Evolutionary conservation across 768 basidiomycete species (phyloP), one percentile per base, ranked within the genome.

Genomic region (Mycena albidolilacea): DNA sequence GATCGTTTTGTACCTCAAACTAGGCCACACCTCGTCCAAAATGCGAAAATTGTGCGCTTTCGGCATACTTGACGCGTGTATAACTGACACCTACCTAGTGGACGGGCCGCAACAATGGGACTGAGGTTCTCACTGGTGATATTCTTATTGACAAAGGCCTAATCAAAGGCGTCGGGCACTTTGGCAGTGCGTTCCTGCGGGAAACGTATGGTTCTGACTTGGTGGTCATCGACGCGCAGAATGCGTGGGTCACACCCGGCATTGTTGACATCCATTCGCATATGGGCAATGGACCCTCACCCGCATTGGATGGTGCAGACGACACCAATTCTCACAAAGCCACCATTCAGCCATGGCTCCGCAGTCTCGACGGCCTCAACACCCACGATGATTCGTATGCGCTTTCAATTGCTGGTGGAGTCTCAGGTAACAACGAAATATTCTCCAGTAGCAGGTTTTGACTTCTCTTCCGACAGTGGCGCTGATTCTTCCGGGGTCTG

Each of bases 161-260:
- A 21, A 90, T 94, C 71, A 87, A 89, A 79, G 85, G 81, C 19
- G 83, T 94, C 37, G 92, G 93, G 0, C 77, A 84, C 64, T 78
- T 92, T 78, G 72, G 80, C 64, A 73, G 71, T 21, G 76, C 77
- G 17, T 55, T 77, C 8, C 66, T 82, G n/a, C 72, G 76, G 5
- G 65, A 78, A 43, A 64, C 64, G 0, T 85, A 84, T 65, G 83
- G 83, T 37, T 73, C 77, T 8, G 79, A 84, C 15, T 77, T 90
- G 19, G 84, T 87, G 12, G 86, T 89, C 38, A 78, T 95, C 15
- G 90, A 97, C 73, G 90, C 88, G 1, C 81, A 89, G 48, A 91
- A 91, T 10, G 86, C 90, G 17, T 96, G 94, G 94, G 87, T 95
- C 12, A 94, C 94, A 0, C 94, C 95, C n/a, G 95, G 89, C 15